Evolutionary conservation across 176 grass and related monocot species (phyloP), one percentile per base, ranked within the genome.

Genomic region (Carex pumila): DNA sequence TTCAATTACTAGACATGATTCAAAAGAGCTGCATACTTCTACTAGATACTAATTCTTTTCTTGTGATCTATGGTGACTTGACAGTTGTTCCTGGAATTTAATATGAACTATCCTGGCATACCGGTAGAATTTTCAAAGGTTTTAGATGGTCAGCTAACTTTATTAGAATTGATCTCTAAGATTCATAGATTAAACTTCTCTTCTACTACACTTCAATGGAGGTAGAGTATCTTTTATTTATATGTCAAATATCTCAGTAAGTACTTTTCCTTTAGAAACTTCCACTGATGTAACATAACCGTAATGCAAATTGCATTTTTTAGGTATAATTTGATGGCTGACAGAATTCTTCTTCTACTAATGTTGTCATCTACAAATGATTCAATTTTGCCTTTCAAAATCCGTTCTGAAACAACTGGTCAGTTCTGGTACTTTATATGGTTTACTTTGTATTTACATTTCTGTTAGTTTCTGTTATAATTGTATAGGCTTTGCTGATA

Each of bases 51-150:
- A 81, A 80, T n/a, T 61, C n/a, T 25, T 80, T 81, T 64, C 22
- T 29, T 79, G 21, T 93, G 45, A 71, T 67, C 76, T 59, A 50
- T 94, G 29, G 39, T 45, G 61, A 65, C 79, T 84, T 43, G 84
- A 59, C 86, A 98, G 95, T 84, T 98, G 84, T 98, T 98, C 88
- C 87, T 98, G 85, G 89, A 86, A 85, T 98, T 91, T 84, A 98
- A 98, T 52, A 94, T 87, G 86, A 88, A 88, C 72, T 98, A 94
- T 87, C 88, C 84, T 91, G 95, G 91, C 86, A 93, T 98, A 90
- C 88, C 95, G 83, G 92, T 86, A 79, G 88, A 79, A 79, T 94
- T 94, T 80, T 98, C 91, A 78, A 98, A 94, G 85, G 81, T 76
- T 89, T 89, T 88, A 37, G 87, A 88, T 85, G 63, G 78, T 82